phyloP scores from a whole-genome alignment of 768 basidiomycete genomes.

The Rhizopogon roseolus region DNA sequence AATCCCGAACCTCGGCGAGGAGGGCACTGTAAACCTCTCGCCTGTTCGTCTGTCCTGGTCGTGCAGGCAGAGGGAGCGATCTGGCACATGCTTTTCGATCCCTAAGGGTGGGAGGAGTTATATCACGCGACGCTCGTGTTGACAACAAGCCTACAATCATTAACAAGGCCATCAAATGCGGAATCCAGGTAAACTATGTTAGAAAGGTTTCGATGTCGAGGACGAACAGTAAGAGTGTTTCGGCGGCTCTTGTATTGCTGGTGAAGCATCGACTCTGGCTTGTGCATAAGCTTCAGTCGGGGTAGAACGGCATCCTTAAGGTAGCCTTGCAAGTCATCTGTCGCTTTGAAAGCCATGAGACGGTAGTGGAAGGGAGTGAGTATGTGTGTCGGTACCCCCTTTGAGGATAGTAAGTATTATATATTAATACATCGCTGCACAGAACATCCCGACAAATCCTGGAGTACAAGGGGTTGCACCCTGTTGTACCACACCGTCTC shows the following conservation, averaged over 20 bases:
- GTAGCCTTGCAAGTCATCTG: slow-evolving; percentile 30
- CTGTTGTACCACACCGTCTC: too few relatives aligned
- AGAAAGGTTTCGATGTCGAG: slow-evolving; percentile 25
- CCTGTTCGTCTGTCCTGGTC: slow-evolving; percentile 23
- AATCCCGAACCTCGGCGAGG: slow-evolving; percentile 24
- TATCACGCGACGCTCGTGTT: background rate
- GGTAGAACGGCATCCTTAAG: slow-evolving; percentile 30
- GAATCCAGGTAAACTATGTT: slow-evolving; percentile 22
- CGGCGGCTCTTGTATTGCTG: slow-evolving; percentile 30
- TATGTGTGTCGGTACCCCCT: background rate
- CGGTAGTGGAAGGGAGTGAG: background rate
- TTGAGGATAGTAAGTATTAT: background rate
- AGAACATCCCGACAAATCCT: background rate
- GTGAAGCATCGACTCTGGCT: slow-evolving; percentile 14
- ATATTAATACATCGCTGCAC: background rate
- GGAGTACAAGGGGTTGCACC: background rate
- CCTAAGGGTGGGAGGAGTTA: slow-evolving; percentile 13
- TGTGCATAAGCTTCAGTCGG: slow-evolving; percentile 22
- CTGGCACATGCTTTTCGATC: slow-evolving; percentile 23
- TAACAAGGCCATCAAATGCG: slow-evolving; percentile 23
- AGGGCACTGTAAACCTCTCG: slow-evolving; percentile 27
- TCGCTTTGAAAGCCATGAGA: slow-evolving; percentile 22
- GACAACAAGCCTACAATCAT: slow-evolving; percentile 17
- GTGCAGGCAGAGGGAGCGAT: slow-evolving; percentile 19
- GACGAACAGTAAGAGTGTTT: slow-evolving; percentile 29